These are phyloP conservation scores for Chlorella sp. DNA, from an alignment of 139 green algal genomes.

Conservation along the genomic window DNA sequence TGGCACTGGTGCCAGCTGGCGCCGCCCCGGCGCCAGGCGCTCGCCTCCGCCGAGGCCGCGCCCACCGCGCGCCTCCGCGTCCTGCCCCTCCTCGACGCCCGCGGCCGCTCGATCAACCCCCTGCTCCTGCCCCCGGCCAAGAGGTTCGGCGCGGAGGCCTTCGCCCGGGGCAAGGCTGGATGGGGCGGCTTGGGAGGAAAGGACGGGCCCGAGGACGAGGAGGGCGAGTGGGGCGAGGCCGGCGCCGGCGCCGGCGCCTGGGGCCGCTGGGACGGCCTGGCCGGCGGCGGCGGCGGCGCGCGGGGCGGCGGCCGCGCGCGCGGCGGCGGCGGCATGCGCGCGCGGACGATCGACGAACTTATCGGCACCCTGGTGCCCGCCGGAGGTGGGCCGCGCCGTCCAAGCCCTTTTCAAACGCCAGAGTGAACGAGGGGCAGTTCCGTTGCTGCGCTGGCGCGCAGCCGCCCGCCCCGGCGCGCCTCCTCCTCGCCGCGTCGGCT, in stretches of 20 bases:
- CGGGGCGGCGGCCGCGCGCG: background rate
- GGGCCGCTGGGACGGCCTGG: constrained; percentile 13
- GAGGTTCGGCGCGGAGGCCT: background rate
- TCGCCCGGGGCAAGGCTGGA: too few relatives aligned
- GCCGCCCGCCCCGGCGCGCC: too few relatives aligned
- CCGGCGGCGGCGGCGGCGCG: background rate
- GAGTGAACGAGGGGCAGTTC: too few relatives aligned
- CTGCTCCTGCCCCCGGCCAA: constrained; percentile 33
- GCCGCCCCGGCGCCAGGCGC: constrained; percentile 2
- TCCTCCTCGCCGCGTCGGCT: too few relatives aligned
- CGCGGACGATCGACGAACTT: constrained; percentile 38
- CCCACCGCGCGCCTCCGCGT: constrained; percentile 33
- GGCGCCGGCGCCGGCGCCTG: constrained; percentile 19
- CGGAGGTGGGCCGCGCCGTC: too few relatives aligned
- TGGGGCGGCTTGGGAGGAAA: background rate
- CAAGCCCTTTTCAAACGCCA: too few relatives aligned
- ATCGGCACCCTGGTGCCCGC: constrained; percentile 2
- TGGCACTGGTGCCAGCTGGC: constrained; percentile 83
- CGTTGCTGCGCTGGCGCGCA: too few relatives aligned
- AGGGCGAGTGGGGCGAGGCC: background rate
- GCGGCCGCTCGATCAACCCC: constrained; percentile 47
- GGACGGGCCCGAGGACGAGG: background rate
- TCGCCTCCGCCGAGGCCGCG: background rate
- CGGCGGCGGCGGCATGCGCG: background rate
- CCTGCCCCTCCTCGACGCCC: constrained; percentile 51